These are phyloP conservation scores for Serendipita sp. DNA, from an alignment of 1,284 basidiomycete species.

Conservation along the genomic window DNA sequence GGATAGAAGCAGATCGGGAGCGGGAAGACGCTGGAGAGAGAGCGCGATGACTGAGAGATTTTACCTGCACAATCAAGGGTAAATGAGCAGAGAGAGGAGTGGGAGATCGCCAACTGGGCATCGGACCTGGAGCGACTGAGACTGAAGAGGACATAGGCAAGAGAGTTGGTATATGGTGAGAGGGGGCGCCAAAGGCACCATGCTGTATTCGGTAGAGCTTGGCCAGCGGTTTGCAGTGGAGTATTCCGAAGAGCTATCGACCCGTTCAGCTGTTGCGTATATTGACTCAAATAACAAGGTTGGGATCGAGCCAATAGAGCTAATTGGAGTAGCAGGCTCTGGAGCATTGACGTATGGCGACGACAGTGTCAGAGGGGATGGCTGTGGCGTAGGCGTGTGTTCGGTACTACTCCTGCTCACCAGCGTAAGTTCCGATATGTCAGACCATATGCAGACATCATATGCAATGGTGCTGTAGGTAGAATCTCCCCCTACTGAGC, in stretches of 20 bases:
- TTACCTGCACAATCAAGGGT: neutral
- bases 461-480: conserved; percentile 3
- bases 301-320: neutral
- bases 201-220: neutral
- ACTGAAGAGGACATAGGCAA: neutral
- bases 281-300: neutral
- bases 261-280: neutral
- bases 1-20: neutral
- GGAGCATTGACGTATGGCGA: neutral
- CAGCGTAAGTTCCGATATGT: neutral
- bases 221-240: neutral
- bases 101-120: neutral
- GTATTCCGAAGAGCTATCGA: neutral
- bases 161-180: conserved; percentile 8
- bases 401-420: neutral
- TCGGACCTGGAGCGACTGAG: neutral
- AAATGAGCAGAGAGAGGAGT: neutral
- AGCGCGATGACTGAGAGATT: neutral
- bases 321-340: neutral
- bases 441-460: neutral
- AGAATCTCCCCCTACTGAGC: neutral
- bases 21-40: neutral
- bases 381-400: neutral
- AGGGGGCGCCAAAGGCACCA: conserved; percentile 4
- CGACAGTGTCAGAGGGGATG: neutral